Evolutionary conservation across 78 protist genomes (phyloP).

Genomic region (Dictyostelium capitatum): DNA sequence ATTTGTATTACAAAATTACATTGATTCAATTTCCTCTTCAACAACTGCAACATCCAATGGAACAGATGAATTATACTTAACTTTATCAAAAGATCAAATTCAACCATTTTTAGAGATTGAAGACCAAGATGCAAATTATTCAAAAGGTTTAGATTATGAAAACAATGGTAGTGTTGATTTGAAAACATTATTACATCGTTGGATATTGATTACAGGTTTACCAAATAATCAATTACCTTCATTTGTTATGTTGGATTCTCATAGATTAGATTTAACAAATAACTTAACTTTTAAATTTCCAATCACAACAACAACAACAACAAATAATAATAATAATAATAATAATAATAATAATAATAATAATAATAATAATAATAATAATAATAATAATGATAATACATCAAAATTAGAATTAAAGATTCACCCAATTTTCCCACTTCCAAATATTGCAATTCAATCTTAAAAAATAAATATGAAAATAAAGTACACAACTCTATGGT

Average conservation of each 20-base stretch:
- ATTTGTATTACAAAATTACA: constrained; percentile 42
- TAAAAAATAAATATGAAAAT: too few relatives aligned
- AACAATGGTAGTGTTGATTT: neutral
- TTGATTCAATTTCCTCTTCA: constrained; percentile 25
- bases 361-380: too few relatives aligned
- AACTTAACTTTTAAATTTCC: too few relatives aligned
- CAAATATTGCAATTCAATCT: constrained; percentile 26
- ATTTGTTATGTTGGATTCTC: neutral
- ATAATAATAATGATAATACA: too few relatives aligned
- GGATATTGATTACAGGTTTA: constrained; percentile 15
- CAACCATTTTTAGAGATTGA: constrained; percentile 10
- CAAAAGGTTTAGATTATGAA: neutral
- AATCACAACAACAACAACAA: too few relatives aligned
- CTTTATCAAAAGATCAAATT: constrained; percentile 11
- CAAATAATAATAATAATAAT: too few relatives aligned
- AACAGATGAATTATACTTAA: neutral
- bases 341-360: too few relatives aligned
- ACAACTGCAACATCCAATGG: neutral
- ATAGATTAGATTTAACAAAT: neutral
- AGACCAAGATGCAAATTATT: constrained; percentile 3
- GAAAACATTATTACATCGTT: neutral
- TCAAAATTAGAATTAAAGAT: neutral
- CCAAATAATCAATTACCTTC: neutral
- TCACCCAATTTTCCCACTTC: neutral
- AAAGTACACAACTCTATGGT: too few relatives aligned